Conservation (phyloP, 2,329 filamentous ascomycete genomes). For the Cryphonectria carpinicola region DNA sequence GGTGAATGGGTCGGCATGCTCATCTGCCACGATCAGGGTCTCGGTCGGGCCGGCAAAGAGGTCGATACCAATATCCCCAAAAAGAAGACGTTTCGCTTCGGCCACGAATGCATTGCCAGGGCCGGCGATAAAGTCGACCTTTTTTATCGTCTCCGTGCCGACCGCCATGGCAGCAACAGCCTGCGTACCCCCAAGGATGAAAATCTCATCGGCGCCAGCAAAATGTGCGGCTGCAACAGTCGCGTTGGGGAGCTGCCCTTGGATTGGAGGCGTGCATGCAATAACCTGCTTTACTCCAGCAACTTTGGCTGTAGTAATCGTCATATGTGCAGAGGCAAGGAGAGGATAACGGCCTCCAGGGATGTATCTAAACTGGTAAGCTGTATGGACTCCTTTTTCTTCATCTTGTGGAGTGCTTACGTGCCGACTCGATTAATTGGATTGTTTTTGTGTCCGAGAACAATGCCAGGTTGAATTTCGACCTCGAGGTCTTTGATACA, state of each 20-base stretch:
- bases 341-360: constrained; percentile 57
- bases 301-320: constrained; percentile 57
- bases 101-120: constrained; percentile 60
- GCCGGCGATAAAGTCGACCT: constrained; percentile 56
- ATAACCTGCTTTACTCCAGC: constrained; percentile 55
- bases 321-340: constrained; percentile 59
- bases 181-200: constrained; percentile 55
- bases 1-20: constrained; percentile 48
- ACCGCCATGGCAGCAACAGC: constrained; percentile 56
- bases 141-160: constrained; percentile 51
- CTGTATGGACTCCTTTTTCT: neutral
- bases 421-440: constrained; percentile 51
- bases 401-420: constrained; percentile 30
- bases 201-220: constrained; percentile 56
- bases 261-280: constrained; percentile 56
- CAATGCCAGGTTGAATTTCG: constrained; percentile 53
- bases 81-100: constrained; percentile 57
- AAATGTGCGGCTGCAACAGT: constrained; percentile 55
- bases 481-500: constrained; percentile 55
- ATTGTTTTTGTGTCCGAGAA: constrained; percentile 54
- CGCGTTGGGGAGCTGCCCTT: constrained; percentile 49
- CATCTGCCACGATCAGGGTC: constrained; percentile 54
- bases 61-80: constrained; percentile 58
- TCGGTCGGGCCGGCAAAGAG: constrained; percentile 58
- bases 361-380: constrained; percentile 42